Conservation (phyloP, 345 rosid species). For the Euphorbia lathyris region DNA sequence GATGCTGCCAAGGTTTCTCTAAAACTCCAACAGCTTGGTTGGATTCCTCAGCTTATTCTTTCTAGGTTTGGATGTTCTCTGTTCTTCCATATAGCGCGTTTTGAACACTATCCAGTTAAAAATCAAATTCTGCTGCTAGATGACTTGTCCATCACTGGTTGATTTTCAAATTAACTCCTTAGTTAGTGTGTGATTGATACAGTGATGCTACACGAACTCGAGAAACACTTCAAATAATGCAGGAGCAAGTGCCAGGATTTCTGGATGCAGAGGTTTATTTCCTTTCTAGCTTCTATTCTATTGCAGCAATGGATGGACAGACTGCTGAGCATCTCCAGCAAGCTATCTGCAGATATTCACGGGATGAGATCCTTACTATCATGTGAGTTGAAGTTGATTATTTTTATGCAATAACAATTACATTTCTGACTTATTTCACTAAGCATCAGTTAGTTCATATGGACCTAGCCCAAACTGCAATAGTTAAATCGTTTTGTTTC, state of each 20-base stretch:
- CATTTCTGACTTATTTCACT: background rate
- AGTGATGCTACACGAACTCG: conserved; percentile 80
- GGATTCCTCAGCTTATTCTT: conserved; percentile 88
- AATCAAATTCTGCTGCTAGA: background rate
- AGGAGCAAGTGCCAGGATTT: conserved; percentile 63
- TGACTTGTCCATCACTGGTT: background rate
- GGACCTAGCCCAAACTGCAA: background rate
- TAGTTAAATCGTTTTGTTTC: background rate
- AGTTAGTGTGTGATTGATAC: conserved; percentile 16
- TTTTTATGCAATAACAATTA: background rate
- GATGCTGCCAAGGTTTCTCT: conserved; percentile 65
- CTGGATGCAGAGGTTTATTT: conserved; percentile 73
- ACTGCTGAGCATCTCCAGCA: conserved; percentile 84
- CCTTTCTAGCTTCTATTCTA: conserved; percentile 89
- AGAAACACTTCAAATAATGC: conserved; percentile 86
- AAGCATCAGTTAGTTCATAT: background rate
- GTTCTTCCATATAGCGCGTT: background rate
- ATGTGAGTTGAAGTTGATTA: conserved; percentile 49
- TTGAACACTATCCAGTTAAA: background rate
- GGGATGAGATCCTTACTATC: conserved; percentile 64
- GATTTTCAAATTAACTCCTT: background rate
- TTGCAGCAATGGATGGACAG: conserved; percentile 98
- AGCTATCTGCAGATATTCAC: conserved; percentile 61
- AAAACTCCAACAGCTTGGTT: conserved; percentile 67
- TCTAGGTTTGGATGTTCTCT: conserved; percentile 43